Conservation (phyloP, 2,329 filamentous ascomycete genomes). For the Claviceps paspali region DNA sequence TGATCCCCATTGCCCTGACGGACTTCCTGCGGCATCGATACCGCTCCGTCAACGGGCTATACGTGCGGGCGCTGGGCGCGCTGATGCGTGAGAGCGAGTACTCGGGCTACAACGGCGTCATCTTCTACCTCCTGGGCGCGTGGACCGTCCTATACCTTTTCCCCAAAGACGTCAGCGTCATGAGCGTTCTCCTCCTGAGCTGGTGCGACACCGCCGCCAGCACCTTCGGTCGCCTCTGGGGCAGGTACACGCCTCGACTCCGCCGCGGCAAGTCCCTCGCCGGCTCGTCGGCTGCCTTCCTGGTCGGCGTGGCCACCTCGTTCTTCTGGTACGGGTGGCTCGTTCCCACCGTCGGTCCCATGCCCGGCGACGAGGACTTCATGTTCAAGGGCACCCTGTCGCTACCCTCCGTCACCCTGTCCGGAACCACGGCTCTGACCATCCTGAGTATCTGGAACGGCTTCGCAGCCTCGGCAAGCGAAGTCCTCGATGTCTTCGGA, state of each 20-base stretch:
- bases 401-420: slow-evolving; percentile 48
- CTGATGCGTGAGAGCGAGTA: slow-evolving; percentile 97
- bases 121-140: slow-evolving; percentile 86
- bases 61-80: slow-evolving; percentile 71
- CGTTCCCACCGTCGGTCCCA: slow-evolving; percentile 51
- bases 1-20: slow-evolving; percentile 70
- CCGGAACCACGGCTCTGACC: slow-evolving; percentile 44
- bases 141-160: slow-evolving; percentile 77
- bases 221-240: slow-evolving; percentile 83
- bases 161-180: slow-evolving; percentile 83
- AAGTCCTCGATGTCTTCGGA: slow-evolving; percentile 80
- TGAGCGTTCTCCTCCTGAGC: slow-evolving; percentile 77
- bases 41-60: slow-evolving; percentile 68
- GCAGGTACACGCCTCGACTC: slow-evolving; percentile 73
- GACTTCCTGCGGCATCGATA: slow-evolving; percentile 77
- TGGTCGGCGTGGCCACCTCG: slow-evolving; percentile 70
- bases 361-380: slow-evolving; percentile 51
- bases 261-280: slow-evolving; percentile 83
- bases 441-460: slow-evolving; percentile 78
- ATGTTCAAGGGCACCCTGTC: slow-evolving; percentile 68
- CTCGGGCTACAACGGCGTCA: slow-evolving; percentile 86
- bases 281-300: slow-evolving; percentile 69
- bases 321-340: slow-evolving; percentile 80
- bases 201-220: slow-evolving; percentile 98
- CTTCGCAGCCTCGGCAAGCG: slow-evolving; percentile 75